Conservation (phyloP, 352 stramenopile species). For the Globisporangium radiosum region DNA sequence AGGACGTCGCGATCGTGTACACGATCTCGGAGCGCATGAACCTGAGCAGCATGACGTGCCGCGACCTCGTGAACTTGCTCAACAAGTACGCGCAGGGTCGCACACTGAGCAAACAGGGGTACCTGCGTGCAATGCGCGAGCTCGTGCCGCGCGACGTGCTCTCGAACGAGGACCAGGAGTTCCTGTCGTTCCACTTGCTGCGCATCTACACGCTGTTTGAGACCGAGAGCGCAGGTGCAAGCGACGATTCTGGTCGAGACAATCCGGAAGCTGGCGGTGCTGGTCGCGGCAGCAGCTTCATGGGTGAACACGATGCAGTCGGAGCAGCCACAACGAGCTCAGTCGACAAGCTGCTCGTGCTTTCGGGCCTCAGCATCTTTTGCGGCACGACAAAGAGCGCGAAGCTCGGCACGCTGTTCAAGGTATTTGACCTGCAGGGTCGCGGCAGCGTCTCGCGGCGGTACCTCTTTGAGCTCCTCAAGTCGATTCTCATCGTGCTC, state of each 20-base stretch:
- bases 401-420: slow-evolving; percentile 89
- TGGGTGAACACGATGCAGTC: slow-evolving; percentile 15
- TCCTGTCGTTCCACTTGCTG: slow-evolving; percentile 81
- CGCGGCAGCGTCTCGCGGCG: slow-evolving; percentile 61
- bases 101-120: slow-evolving; percentile 65
- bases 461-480: slow-evolving; percentile 78
- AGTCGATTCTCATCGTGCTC: slow-evolving; percentile 71
- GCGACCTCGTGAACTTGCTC: slow-evolving; percentile 61
- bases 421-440: slow-evolving; percentile 61
- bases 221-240: slow-evolving; percentile 49
- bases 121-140: slow-evolving; percentile 70
- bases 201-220: slow-evolving; percentile 82
- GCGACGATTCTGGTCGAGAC: slow-evolving; percentile 14
- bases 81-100: slow-evolving; percentile 64
- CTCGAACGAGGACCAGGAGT: slow-evolving; percentile 84
- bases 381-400: slow-evolving; percentile 93
- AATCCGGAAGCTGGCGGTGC: slow-evolving; percentile 9
- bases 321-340: slow-evolving; percentile 29
- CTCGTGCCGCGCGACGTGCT: slow-evolving; percentile 63
- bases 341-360: slow-evolving; percentile 63
- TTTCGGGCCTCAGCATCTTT: slow-evolving; percentile 89
- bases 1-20: slow-evolving; percentile 83
- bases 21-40: slow-evolving; percentile 83
- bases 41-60: slow-evolving; percentile 56
- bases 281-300: slow-evolving; percentile 14